phyloP scores from a whole-genome alignment of 345 rosid genomes.

The Rhizophora apiculata region DNA sequence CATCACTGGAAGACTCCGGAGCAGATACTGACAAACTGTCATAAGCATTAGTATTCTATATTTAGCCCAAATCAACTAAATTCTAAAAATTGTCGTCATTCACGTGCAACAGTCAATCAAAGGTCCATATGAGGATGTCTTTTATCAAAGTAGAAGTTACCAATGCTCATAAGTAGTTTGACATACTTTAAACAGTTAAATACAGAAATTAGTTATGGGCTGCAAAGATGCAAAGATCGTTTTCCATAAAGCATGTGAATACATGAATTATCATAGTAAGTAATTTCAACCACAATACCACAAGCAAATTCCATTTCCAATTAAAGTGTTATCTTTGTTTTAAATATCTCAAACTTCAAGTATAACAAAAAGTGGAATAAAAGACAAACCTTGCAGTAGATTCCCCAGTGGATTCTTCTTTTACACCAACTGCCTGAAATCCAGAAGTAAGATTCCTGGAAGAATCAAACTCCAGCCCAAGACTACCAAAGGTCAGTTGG shows the following conservation, averaged over 20 bases:
- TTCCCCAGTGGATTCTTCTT: conserved; percentile 49
- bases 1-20: conserved; percentile 42
- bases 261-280: no score
- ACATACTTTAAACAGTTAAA: no score
- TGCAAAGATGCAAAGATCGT: no score
- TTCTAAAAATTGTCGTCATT: neutral
- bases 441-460: conserved; percentile 37
- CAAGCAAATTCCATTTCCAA: neutral
- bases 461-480: conserved; percentile 58
- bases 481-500: conserved; percentile 81
- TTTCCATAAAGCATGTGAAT: no score
- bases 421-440: conserved; percentile 30
- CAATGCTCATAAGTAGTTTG: no score
- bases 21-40: conserved; percentile 48
- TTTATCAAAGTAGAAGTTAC: no score
- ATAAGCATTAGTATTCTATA: conserved; percentile 18
- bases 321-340: neutral
- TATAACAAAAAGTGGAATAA: neutral
- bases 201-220: no score
- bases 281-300: no score
- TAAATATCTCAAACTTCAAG: neutral
- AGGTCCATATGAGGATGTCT: no score
- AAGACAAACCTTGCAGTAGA: conserved; percentile 53
- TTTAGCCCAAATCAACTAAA: conserved; percentile 7
- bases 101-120: neutral